Evolutionary conservation across 2,329 filamentous ascomycete species (phyloP).

Genomic region (Beauveria sp.): DNA sequence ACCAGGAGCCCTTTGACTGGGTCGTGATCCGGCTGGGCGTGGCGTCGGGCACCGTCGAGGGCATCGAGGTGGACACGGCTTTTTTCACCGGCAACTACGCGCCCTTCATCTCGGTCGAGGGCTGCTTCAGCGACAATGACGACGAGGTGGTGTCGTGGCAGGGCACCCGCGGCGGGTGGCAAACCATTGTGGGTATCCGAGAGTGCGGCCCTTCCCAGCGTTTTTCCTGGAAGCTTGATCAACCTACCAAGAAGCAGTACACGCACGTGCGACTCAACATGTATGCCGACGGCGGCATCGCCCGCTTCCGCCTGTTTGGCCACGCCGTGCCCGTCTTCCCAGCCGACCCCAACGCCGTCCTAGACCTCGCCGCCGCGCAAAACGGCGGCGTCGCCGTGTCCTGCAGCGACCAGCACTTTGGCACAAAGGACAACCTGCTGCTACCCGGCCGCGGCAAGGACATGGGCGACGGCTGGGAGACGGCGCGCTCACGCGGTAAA

Average conservation of each 20-base stretch:
- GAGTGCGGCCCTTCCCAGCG: slow-evolving; percentile 68
- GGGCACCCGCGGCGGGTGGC: slow-evolving; percentile 55
- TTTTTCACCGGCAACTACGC: slow-evolving; percentile 80
- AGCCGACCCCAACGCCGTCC: slow-evolving; percentile 52
- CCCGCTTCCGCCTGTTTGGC: slow-evolving; percentile 70
- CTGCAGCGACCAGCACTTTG: slow-evolving; percentile 80
- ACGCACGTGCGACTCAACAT: slow-evolving; percentile 76
- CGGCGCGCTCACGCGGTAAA: slow-evolving; percentile 62
- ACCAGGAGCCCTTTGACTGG: slow-evolving; percentile 57
- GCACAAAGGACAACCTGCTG: slow-evolving; percentile 72
- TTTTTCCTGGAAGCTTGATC: slow-evolving; percentile 62
- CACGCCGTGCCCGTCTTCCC: slow-evolving; percentile 71
- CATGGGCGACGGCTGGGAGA: slow-evolving; percentile 89
- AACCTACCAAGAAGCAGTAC: slow-evolving; percentile 56
- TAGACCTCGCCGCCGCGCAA: slow-evolving; percentile 70
- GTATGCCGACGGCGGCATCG: slow-evolving; percentile 81
- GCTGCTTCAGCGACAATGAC: slow-evolving; percentile 59
- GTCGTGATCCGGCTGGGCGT: slow-evolving; percentile 59
- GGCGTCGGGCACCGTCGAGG: slow-evolving; percentile 62
- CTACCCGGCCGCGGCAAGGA: slow-evolving; percentile 70
- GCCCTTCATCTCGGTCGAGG: slow-evolving; percentile 70
- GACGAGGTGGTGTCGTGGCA: slow-evolving; percentile 57
- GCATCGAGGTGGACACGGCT: slow-evolving; percentile 72
- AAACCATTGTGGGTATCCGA: slow-evolving; percentile 60
- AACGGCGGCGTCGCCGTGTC: slow-evolving; percentile 70